Evolutionary conservation across 2,329 filamentous ascomycete species (phyloP).

Genomic region (Nothophaeocryptopus gaeumannii): DNA sequence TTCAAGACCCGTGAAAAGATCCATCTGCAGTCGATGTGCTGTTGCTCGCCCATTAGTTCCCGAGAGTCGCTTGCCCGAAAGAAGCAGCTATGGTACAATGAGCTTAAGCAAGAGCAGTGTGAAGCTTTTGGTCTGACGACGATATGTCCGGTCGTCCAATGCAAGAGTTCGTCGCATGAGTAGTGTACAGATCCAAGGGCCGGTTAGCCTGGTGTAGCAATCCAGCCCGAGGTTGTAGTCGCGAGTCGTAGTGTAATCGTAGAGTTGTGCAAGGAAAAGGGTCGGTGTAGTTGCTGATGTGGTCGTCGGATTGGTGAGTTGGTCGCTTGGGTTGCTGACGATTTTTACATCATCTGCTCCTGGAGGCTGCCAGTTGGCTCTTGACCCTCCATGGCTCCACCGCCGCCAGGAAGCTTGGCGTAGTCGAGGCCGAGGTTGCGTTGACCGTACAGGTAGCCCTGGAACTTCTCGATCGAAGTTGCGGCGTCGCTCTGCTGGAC

Average conservation of each 20-base stretch:
- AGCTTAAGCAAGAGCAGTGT: too few species aligned
- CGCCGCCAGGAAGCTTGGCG: slow-evolving; percentile 81
- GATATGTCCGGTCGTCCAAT: slow-evolving; percentile 5
- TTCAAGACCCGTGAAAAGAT: too few species aligned
- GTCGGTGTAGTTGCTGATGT: too few species aligned
- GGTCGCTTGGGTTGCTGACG: background rate
- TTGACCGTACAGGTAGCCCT: slow-evolving; percentile 94
- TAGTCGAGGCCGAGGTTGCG: slow-evolving; percentile 89
- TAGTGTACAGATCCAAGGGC: slow-evolving; percentile 4
- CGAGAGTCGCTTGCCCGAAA: too few species aligned
- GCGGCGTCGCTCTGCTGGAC: slow-evolving; percentile 79
- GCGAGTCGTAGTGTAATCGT: background rate
- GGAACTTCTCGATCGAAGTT: slow-evolving; percentile 94
- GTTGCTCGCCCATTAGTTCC: too few species aligned
- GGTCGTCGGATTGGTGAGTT: too few species aligned
- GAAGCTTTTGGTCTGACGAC: too few species aligned
- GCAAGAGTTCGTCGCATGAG: slow-evolving; percentile 4
- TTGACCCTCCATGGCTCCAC: slow-evolving; percentile 78
- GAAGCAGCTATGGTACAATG: too few species aligned
- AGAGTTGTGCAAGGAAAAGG: background rate
- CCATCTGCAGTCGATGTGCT: too few species aligned
- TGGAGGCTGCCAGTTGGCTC: slow-evolving; percentile 73
- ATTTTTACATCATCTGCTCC: slow-evolving; percentile 86
- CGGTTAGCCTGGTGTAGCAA: background rate
- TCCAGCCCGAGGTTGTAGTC: slow-evolving; percentile 1